Evolutionary conservation across 192 early-diverging fungal genomes (phyloP).

Genomic region (Paraglomus brasilianum): DNA sequence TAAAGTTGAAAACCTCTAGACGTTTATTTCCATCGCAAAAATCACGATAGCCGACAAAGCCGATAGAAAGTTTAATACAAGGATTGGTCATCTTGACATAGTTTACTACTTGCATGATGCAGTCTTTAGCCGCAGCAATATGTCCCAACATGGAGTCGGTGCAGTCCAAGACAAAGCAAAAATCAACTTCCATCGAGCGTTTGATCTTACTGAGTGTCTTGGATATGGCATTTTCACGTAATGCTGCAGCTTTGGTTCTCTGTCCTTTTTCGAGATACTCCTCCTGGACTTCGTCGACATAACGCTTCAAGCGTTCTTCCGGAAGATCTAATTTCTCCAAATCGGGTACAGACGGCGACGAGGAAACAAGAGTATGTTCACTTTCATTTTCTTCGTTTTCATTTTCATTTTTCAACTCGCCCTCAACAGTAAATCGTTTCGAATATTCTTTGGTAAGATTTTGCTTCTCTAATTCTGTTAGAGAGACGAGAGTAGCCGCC

Average conservation of each 20-base stretch:
- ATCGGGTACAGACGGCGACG: background rate
- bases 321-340: background rate
- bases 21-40: background rate
- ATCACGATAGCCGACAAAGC: constrained; percentile 30
- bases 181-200: constrained; percentile 8
- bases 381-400: too few species aligned
- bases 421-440: too few species aligned
- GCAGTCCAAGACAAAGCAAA: constrained; percentile 22
- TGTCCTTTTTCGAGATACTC: background rate
- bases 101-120: constrained; percentile 17
- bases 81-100: constrained; percentile 14
- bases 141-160: constrained; percentile 20
- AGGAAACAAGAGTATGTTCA: too few species aligned
- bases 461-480: too few species aligned
- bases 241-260: background rate
- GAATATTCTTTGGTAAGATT: too few species aligned
- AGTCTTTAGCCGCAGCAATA: constrained; percentile 26
- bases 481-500: too few species aligned
- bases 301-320: background rate
- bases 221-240: constrained; percentile 10
- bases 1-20: constrained; percentile 3
- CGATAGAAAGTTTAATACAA: constrained; percentile 18
- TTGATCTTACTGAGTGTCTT: background rate
- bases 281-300: background rate
- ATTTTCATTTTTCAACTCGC: too few species aligned